These are phyloP conservation scores for Aristolochia fimbriata DNA, from an alignment of 164 flowering plant genomes.

Conservation along the genomic window DNA sequence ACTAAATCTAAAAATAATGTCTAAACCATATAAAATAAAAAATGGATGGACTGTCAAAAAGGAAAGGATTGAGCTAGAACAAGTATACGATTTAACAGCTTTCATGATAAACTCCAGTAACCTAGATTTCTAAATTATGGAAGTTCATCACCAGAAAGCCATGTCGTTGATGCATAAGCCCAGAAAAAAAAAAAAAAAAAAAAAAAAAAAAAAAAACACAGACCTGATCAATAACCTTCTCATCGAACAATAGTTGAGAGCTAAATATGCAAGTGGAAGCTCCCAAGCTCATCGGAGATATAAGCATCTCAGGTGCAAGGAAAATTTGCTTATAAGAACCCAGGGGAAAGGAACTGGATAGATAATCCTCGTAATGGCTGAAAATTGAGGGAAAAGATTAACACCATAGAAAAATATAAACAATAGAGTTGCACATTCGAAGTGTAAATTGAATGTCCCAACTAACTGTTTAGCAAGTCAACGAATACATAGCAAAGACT, in stretches of 20 bases:
- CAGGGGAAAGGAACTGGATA: slow-evolving; percentile 80
- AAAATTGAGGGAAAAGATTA: slow-evolving; percentile 3
- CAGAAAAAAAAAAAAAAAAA: neutral
- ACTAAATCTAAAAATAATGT: too few species aligned
- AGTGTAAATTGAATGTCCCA: too few species aligned
- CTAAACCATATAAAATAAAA: too few species aligned
- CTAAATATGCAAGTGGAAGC: slow-evolving; percentile 81
- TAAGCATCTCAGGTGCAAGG: slow-evolving; percentile 68
- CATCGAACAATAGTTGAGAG: slow-evolving; percentile 80
- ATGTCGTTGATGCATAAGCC: too few species aligned
- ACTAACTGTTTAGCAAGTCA: too few species aligned
- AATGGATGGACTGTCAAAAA: too few species aligned
- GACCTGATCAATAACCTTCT: slow-evolving; percentile 94
- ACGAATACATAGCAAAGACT: too few species aligned
- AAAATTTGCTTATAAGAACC: slow-evolving; percentile 95
- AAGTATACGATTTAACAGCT: too few species aligned
- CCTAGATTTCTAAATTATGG: too few species aligned
- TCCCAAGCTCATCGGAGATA: slow-evolving; percentile 64
- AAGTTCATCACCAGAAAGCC: too few species aligned
- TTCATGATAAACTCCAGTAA: too few species aligned
- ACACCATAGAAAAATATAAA: neutral
- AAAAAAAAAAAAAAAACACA: slow-evolving; percentile 4
- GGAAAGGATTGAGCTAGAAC: too few species aligned
- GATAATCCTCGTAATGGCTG: slow-evolving; percentile 88
- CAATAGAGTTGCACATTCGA: neutral